Evolutionary conservation across 31 red algal species (phyloP).

Genomic region (Asparagopsis taxiformis): DNA sequence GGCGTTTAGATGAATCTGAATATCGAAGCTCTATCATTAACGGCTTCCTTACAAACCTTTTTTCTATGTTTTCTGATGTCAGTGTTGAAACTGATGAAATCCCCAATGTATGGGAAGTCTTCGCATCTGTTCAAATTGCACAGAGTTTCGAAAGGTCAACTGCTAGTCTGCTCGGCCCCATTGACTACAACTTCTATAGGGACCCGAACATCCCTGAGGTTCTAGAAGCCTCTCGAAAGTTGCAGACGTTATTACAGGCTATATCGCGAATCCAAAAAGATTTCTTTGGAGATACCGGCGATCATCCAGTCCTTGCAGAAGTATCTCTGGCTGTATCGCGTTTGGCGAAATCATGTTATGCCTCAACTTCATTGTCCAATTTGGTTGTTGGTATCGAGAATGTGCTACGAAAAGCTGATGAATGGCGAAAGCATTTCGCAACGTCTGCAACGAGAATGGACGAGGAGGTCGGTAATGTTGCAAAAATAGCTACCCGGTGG

Average conservation of each 20-base stretch:
- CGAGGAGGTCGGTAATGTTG: conserved; percentile 38
- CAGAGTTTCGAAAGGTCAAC: background rate
- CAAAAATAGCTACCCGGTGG: conserved; percentile 48
- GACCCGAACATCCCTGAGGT: conserved; percentile 57
- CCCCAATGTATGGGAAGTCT: background rate
- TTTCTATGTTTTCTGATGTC: background rate
- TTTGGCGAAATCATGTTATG: conserved; percentile 20
- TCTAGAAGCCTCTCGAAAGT: conserved; percentile 9
- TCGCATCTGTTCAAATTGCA: conserved; percentile 3
- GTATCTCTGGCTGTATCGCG: conserved; percentile 42
- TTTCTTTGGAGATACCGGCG: conserved; percentile 40
- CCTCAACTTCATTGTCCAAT: conserved; percentile 30
- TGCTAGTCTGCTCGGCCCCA: conserved; percentile 3
- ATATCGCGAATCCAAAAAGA: conserved; percentile 34
- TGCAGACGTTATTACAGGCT: conserved; percentile 11
- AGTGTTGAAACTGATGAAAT: background rate
- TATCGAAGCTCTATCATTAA: background rate
- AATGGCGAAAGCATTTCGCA: conserved; percentile 78
- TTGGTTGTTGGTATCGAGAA: conserved; percentile 70
- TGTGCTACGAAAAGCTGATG: conserved; percentile 72
- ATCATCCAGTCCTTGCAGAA: conserved; percentile 78
- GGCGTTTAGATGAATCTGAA: background rate
- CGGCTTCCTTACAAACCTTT: background rate
- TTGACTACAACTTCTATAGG: conserved; percentile 70
- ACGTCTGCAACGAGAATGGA: conserved; percentile 42